Conservation (phyloP, 2,329 filamentous ascomycete genomes). For the Talaromyces sp. region DNA sequence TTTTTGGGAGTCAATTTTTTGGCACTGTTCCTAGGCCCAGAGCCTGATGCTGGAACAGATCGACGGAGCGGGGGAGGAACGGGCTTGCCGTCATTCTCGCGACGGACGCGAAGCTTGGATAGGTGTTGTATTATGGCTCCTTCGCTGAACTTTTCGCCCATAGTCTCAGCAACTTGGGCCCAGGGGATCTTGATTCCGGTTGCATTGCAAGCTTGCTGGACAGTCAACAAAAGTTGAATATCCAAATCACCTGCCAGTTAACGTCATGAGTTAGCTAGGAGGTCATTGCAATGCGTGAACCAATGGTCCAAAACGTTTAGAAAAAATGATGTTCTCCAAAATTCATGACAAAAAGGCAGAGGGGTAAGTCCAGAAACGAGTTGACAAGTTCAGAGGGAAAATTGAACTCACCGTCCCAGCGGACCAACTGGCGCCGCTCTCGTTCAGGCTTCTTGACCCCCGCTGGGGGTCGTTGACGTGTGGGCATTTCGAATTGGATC, state of each 20-base stretch:
- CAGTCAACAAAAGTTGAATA: constrained; percentile 44
- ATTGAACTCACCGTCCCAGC: constrained; percentile 45
- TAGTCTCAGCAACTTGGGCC: constrained; percentile 40
- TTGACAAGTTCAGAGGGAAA: not conserved
- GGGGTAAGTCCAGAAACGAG: not conserved
- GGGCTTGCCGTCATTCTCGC: constrained; percentile 33
- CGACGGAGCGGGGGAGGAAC: constrained; percentile 47
- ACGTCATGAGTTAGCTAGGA: not conserved
- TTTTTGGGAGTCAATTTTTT: not conserved
- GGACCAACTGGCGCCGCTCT: constrained; percentile 36
- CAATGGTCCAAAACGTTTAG: not conserved
- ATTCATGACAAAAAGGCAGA: not conserved
- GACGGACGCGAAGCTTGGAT: constrained; percentile 45
- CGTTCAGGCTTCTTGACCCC: not conserved
- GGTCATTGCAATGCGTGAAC: not conserved
- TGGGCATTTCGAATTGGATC: too few relatives aligned
- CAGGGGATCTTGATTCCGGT: constrained; percentile 47
- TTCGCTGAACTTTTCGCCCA: constrained; percentile 45
- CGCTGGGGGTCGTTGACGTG: too few relatives aligned
- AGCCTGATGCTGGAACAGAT: not conserved
- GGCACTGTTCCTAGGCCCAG: not conserved
- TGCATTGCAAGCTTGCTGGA: constrained; percentile 46
- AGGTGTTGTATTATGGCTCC: constrained; percentile 53
- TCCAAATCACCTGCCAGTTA: constrained; percentile 45
- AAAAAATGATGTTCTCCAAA: not conserved